Percentiles rank a stretch among this genome's conserved stretches.
Evolutionary conservation across 169 alveolate species (phyloP).

Genomic region (Toxoplasma gondii): DNA sequence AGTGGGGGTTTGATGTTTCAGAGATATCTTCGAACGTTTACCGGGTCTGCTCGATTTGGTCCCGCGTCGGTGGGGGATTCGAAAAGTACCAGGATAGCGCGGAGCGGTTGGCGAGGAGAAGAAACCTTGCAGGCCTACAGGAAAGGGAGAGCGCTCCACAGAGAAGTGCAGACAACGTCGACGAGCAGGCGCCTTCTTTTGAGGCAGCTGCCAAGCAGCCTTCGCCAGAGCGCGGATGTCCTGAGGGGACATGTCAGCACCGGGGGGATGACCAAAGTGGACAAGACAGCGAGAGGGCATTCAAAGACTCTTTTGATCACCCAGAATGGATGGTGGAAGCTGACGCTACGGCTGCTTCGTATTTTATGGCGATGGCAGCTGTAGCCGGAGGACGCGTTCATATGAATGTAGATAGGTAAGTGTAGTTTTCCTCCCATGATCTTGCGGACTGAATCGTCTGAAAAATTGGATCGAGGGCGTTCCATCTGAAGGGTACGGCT

Average conservation of each 20-base stretch:
- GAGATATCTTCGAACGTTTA: background rate
- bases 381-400: slow-evolving; percentile 1
- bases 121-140: too few relatives aligned
- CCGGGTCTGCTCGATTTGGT: slow-evolving; percentile 2
- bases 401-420: background rate
- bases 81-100: too few relatives aligned
- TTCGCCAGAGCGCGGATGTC: too few relatives aligned
- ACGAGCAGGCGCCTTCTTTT: too few relatives aligned
- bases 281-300: background rate
- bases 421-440: too few relatives aligned
- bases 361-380: slow-evolving; percentile 45
- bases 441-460: too few relatives aligned
- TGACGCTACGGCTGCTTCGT: slow-evolving; percentile 74
- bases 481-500: too few relatives aligned
- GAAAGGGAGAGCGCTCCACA: too few relatives aligned
- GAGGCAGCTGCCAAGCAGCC: too few relatives aligned
- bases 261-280: background rate
- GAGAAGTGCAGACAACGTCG: too few relatives aligned
- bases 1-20: slow-evolving; percentile 53
- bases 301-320: background rate
- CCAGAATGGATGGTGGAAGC: slow-evolving; percentile 63
- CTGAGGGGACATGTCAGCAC: background rate
- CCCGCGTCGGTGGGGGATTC: background rate
- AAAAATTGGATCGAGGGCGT: too few relatives aligned
- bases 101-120: too few relatives aligned